Evolutionary conservation across 441 rosid species (phyloP), one percentile per base, ranked within the genome.

Genomic region (Croton setiger): DNA sequence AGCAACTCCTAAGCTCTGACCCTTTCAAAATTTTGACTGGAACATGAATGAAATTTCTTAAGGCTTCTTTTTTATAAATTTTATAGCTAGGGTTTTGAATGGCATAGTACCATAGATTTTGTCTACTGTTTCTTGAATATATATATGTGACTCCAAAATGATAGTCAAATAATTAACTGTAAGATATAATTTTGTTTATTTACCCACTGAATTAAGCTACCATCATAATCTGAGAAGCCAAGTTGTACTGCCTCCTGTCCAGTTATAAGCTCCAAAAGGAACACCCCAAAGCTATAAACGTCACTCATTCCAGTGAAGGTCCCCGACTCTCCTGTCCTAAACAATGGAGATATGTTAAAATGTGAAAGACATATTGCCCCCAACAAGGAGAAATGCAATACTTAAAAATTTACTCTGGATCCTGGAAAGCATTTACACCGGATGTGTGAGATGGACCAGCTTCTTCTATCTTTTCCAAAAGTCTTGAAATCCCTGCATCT

Each of bases 241-340:
- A 76, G 72, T 23, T 66, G 58, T 9, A 48, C 60, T 62, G 87
- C 82, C 41, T 77, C 75, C 53, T 74, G 76, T 52, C 91, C 89
- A 1, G 87, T 81, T 45, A 89, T 71, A 13, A 87, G 87, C 84
- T 87, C 89, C 75, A 83, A 62, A 72, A 89, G 86, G 58, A 89
- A 87, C 71, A 87, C 85, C 33, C 96, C 89, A 12, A 86, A 89
- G 80, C 89, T 79, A 76, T 84, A 86, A 47, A 86, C 82, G 41
- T 87, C 94, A 44, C 84, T 83, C 72, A 51, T 74, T 76, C 78
- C 83, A 6, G 80, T 78, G 71, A 76, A 81, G 57, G 21, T 69
- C 69, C 84, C 83, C 0, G 74, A 48, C 20, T 43, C 72, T 66
- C 51, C 80, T 51, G 58, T 74, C 89, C 91, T 86, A 77, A 35